phyloP scores from a whole-genome alignment of 768 basidiomycete genomes.

The Hydnum rufescens region DNA sequence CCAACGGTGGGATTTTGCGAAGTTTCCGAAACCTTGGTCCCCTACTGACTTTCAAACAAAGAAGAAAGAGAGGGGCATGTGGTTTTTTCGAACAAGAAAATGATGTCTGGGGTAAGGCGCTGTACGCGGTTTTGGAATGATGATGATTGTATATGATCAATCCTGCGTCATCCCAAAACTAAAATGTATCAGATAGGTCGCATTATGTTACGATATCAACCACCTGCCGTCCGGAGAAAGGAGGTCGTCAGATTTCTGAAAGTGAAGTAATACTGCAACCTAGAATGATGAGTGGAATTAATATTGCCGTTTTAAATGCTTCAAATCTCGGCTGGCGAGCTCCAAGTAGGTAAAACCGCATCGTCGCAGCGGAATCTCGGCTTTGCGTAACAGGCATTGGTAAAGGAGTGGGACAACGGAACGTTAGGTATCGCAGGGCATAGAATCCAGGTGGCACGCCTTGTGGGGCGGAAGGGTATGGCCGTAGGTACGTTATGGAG shows the following conservation, averaged over 20 bases:
- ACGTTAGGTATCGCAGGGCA: not conserved
- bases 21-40: slow-evolving; percentile 53
- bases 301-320: not conserved
- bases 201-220: slow-evolving; percentile 14
- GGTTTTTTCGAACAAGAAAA: slow-evolving; percentile 52
- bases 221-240: slow-evolving; percentile 55
- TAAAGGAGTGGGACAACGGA: slow-evolving; percentile 2
- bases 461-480: too few relatives aligned
- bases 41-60: slow-evolving; percentile 50
- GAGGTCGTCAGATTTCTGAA: slow-evolving; percentile 79
- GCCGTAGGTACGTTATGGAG: too few relatives aligned
- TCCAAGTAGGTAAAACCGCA: slow-evolving; percentile 48
- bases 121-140: slow-evolving; percentile 75
- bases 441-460: too few relatives aligned
- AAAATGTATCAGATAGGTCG: not conserved
- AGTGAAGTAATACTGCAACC: slow-evolving; percentile 81
- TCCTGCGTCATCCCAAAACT: slow-evolving; percentile 84
- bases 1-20: slow-evolving; percentile 40
- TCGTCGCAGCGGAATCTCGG: slow-evolving; percentile 30
- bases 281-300: slow-evolving; percentile 22
- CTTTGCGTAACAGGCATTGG: slow-evolving; percentile 4
- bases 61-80: slow-evolving; percentile 36
- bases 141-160: slow-evolving; percentile 67
- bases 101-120: slow-evolving; percentile 32
- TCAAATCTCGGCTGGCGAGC: slow-evolving; percentile 6